A percentile compares a stretch with the other conserved stretches of the same genome.
Conservation (phyloP, 495 filamentous ascomycete species). For the Neurospora sp. region DNA sequence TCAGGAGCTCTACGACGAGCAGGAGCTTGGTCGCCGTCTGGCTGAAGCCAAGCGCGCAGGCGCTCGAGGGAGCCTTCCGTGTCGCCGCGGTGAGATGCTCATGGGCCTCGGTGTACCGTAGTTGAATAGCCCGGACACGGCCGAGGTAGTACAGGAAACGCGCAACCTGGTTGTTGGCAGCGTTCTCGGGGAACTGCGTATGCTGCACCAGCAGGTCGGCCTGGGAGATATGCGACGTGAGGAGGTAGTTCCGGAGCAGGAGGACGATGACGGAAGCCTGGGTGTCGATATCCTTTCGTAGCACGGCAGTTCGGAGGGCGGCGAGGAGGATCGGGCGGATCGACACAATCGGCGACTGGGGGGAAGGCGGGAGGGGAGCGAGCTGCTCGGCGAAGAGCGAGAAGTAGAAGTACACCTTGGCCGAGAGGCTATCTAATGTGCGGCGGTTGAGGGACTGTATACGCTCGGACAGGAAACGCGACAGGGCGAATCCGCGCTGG, state of each 20-base stretch:
- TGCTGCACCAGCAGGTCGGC: slow-evolving; percentile 92
- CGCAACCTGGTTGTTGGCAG: slow-evolving; percentile 95
- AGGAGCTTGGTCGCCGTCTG: slow-evolving; percentile 90
- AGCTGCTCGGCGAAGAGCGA: slow-evolving; percentile 87
- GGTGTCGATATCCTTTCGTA: slow-evolving; percentile 92
- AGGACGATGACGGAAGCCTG: slow-evolving; percentile 92
- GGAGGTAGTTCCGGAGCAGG: slow-evolving; percentile 90
- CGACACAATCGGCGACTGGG: slow-evolving; percentile 67
- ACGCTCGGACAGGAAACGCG: slow-evolving; percentile 64
- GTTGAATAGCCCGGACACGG: slow-evolving; percentile 89
- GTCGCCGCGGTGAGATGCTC: slow-evolving; percentile 85
- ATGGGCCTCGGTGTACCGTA: slow-evolving; percentile 95
- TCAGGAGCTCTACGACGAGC: slow-evolving; percentile 89
- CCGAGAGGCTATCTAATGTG: slow-evolving; percentile 84
- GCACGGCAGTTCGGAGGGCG: slow-evolving; percentile 82
- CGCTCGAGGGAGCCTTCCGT: slow-evolving; percentile 84
- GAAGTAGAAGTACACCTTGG: slow-evolving; percentile 97
- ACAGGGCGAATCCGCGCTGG: slow-evolving; percentile 74
- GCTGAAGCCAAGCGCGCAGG: slow-evolving; percentile 83
- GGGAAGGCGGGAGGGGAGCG: slow-evolving; percentile 74
- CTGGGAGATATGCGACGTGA: slow-evolving; percentile 92
- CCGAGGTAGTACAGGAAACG: slow-evolving; percentile 94
- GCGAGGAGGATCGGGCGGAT: slow-evolving; percentile 81
- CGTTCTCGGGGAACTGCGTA: slow-evolving; percentile 84
- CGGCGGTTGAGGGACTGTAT: slow-evolving; percentile 85